Percentiles rank a stretch among this genome's conserved stretches.
Conservation (phyloP, 1,139 yeast genomes). For the Yamadazyma epiphylla region DNA sequence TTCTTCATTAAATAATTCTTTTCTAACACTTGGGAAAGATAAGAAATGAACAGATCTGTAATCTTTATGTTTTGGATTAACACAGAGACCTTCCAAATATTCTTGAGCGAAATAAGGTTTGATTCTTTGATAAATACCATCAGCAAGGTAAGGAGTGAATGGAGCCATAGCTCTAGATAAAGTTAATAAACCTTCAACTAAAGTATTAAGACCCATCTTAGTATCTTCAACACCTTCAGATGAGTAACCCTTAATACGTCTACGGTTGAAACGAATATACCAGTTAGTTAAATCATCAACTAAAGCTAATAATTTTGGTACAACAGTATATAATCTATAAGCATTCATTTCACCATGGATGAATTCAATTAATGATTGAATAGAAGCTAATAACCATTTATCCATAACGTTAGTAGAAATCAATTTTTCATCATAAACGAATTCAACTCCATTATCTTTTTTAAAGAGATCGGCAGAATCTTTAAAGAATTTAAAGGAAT, state of each 20-base stretch:
- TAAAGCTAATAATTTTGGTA: constrained; percentile 81
- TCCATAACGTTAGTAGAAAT: constrained; percentile 90
- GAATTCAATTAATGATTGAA: constrained; percentile 82
- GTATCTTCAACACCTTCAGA: constrained; percentile 84
- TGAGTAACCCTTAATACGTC: constrained; percentile 84
- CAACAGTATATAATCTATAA: constrained; percentile 92
- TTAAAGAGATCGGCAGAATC: constrained; percentile 85
- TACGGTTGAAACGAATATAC: constrained; percentile 98
- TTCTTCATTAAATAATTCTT: constrained; percentile 72
- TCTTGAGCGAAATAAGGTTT: constrained; percentile 55
- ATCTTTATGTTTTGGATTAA: constrained; percentile 48
- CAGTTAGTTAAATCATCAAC: constrained; percentile 96
- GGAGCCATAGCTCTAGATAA: constrained; percentile 98
- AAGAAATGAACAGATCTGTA: constrained; percentile 89
- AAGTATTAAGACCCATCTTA: constrained; percentile 78
- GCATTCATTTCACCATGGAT: constrained; percentile 87
- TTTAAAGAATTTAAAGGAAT: constrained; percentile 92
- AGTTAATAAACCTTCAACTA: constrained; percentile 84
- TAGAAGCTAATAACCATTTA: constrained; percentile 91
- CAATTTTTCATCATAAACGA: constrained; percentile 63
- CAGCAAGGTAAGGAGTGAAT: constrained; percentile 94
- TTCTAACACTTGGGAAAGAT: constrained; percentile 81
- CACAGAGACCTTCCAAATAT: constrained; percentile 41
- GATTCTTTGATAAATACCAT: constrained; percentile 79
- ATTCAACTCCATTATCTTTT: constrained; percentile 69